Conservation (phyloP, 371 early-diverging fungal species). For the Thermomucor indicae-seudaticae region DNA sequence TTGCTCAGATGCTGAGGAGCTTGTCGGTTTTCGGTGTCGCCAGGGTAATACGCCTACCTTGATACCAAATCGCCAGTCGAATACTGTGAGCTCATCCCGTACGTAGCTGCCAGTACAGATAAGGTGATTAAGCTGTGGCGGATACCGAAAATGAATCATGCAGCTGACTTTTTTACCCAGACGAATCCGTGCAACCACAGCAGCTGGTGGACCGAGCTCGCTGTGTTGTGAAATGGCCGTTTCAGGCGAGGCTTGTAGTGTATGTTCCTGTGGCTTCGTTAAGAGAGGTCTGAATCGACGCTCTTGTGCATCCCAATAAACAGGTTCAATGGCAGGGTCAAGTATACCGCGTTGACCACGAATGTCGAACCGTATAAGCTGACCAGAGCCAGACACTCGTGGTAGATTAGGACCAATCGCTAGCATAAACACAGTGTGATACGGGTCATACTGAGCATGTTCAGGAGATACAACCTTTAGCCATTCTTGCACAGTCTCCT, state of each 20-base stretch:
- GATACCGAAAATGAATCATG: slow-evolving; percentile 37
- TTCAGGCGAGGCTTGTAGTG: background rate
- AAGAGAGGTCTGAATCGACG: slow-evolving; percentile 10
- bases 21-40: slow-evolving; percentile 13
- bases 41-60: slow-evolving; percentile 36
- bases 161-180: slow-evolving; percentile 32
- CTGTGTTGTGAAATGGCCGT: slow-evolving; percentile 1
- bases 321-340: slow-evolving; percentile 23
- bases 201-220: slow-evolving; percentile 9
- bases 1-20: background rate
- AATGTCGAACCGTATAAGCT: slow-evolving; percentile 26
- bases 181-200: slow-evolving; percentile 15
- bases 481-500: slow-evolving; percentile 18
- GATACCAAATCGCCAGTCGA: slow-evolving; percentile 40
- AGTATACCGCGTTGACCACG: slow-evolving; percentile 14
- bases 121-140: slow-evolving; percentile 30
- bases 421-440: slow-evolving; percentile 23
- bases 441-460: slow-evolving; percentile 11
- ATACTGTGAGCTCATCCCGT: slow-evolving; percentile 24
- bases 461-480: slow-evolving; percentile 22
- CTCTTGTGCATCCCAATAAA: slow-evolving; percentile 7
- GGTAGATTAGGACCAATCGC: slow-evolving; percentile 21
- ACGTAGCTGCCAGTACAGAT: slow-evolving; percentile 30
- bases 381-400: slow-evolving; percentile 17
- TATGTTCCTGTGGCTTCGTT: background rate